phyloP scores from a whole-genome alignment of 2,329 filamentous ascomycete species.

The Pseudopyricularia javanii region DNA sequence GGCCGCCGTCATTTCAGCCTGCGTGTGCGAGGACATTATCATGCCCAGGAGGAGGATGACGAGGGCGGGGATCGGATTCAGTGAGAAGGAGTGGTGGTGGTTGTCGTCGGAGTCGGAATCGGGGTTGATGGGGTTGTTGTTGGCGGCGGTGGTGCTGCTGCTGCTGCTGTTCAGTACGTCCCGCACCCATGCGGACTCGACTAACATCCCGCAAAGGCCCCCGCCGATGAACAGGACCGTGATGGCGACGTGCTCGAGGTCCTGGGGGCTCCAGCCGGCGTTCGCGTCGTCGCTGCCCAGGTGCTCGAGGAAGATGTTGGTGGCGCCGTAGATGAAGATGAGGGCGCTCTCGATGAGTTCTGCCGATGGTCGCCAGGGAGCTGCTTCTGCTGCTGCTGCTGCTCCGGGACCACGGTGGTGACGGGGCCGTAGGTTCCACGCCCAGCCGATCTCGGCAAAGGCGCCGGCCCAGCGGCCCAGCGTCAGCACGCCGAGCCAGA shows the following conservation, averaged over 20 bases:
- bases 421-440: constrained; percentile 74
- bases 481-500: constrained; percentile 81
- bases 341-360: constrained; percentile 85
- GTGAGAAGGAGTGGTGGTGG: constrained; percentile 52
- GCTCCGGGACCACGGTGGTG: background rate
- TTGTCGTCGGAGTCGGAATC: too few species aligned
- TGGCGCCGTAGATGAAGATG: constrained; percentile 80
- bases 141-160: constrained; percentile 18
- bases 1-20: constrained; percentile 68
- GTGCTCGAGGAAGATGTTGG: constrained; percentile 89
- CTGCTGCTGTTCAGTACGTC: constrained; percentile 49
- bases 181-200: constrained; percentile 63
- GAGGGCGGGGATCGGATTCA: constrained; percentile 81
- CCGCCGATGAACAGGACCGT: constrained; percentile 90
- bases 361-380: constrained; percentile 56
- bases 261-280: constrained; percentile 56
- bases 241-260: constrained; percentile 87
- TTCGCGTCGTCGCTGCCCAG: constrained; percentile 43
- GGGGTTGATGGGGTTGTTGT: background rate
- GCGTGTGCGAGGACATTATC: constrained; percentile 93
- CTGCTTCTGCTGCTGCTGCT: constrained; percentile 30
- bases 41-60: constrained; percentile 78
- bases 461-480: constrained; percentile 83
- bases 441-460: constrained; percentile 86
- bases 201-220: constrained; percentile 74